Conservation (phyloP, 2,329 filamentous ascomycete genomes). For the Fusarium oxysporum region DNA sequence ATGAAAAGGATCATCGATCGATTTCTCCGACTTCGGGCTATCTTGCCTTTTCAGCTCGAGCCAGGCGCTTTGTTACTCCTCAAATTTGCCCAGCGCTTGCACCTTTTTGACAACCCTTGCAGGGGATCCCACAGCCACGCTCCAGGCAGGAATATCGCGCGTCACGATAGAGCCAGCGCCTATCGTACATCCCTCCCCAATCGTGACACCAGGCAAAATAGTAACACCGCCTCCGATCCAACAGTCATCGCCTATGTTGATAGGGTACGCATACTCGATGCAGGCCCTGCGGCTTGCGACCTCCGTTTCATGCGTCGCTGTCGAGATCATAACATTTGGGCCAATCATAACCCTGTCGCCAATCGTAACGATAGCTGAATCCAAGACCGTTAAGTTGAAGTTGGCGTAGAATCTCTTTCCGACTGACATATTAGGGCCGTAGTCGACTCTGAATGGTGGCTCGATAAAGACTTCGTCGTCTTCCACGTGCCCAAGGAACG, state of each 20-base stretch:
- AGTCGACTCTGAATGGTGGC: conserved; percentile 69
- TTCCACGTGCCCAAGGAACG: conserved; percentile 56
- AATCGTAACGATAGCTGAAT: conserved; percentile 64
- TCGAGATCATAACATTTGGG: conserved; percentile 63
- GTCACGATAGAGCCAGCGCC: conserved; percentile 88
- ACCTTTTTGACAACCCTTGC: conserved; percentile 49
- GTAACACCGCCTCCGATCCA: conserved; percentile 80
- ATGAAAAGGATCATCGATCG: too few relatives aligned
- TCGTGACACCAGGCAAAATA: conserved; percentile 83
- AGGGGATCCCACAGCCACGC: conserved; percentile 53
- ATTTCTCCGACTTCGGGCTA: too few relatives aligned
- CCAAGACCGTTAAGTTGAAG: conserved; percentile 62
- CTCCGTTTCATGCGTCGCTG: conserved; percentile 64
- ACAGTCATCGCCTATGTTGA: conserved; percentile 62
- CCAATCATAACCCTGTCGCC: conserved; percentile 64
- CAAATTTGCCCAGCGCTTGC: too few relatives aligned
- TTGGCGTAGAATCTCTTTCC: conserved; percentile 70
- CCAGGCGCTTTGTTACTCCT: too few relatives aligned
- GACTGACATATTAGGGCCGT: conserved; percentile 70
- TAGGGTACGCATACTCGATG: conserved; percentile 61
- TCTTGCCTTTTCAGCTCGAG: too few relatives aligned
- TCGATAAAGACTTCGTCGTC: conserved; percentile 66
- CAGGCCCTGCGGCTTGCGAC: conserved; percentile 59
- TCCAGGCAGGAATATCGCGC: conserved; percentile 55
- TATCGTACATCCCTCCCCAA: conserved; percentile 79